A percentile compares a stretch with the other conserved stretches of the same genome.
phyloP scores from a whole-genome alignment of 768 basidiomycete genomes.

The Xerocomellus amylosporus region DNA sequence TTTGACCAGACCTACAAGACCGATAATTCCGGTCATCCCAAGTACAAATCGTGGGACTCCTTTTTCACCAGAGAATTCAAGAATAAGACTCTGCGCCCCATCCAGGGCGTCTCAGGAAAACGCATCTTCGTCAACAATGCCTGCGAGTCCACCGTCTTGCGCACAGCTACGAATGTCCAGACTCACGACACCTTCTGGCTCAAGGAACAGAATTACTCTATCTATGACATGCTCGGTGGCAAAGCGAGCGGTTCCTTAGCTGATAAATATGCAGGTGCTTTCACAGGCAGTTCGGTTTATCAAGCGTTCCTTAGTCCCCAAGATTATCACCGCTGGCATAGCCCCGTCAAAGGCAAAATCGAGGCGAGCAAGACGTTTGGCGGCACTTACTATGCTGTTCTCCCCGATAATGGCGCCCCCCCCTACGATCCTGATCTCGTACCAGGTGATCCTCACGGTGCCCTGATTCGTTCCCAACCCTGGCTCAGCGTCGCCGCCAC shows the following conservation, averaged over 20 bases:
- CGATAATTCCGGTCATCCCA: too few species aligned
- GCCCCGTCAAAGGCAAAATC: conserved; percentile 46
- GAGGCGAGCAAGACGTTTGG: conserved; percentile 33
- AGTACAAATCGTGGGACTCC: conserved; percentile 46
- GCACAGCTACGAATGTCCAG: conserved; percentile 35
- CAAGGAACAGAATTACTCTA: conserved; percentile 57
- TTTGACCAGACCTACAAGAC: not conserved
- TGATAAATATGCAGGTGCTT: conserved; percentile 27
- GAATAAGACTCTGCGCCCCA: too few species aligned
- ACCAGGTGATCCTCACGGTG: conserved; percentile 14
- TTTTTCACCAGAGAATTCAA: conserved; percentile 50
- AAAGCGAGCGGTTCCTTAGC: too few species aligned
- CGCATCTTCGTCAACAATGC: conserved; percentile 28
- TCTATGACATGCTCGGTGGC: conserved; percentile 47
- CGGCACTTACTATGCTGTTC: conserved; percentile 10
- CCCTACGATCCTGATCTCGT: not conserved
- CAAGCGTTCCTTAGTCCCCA: conserved; percentile 54
- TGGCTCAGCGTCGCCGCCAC: conserved; percentile 47
- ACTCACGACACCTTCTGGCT: conserved; percentile 52
- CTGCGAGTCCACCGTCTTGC: conserved; percentile 52
- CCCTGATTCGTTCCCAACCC: conserved; percentile 33
- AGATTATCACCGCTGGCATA: conserved; percentile 62
- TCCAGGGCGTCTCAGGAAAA: too few species aligned
- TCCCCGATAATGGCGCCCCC: conserved; percentile 7
- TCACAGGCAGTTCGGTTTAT: conserved; percentile 47